These are phyloP conservation scores for Daedaleopsis sinensis DNA, from an alignment of 768 basidiomycete genomes.

Conservation along the genomic window DNA sequence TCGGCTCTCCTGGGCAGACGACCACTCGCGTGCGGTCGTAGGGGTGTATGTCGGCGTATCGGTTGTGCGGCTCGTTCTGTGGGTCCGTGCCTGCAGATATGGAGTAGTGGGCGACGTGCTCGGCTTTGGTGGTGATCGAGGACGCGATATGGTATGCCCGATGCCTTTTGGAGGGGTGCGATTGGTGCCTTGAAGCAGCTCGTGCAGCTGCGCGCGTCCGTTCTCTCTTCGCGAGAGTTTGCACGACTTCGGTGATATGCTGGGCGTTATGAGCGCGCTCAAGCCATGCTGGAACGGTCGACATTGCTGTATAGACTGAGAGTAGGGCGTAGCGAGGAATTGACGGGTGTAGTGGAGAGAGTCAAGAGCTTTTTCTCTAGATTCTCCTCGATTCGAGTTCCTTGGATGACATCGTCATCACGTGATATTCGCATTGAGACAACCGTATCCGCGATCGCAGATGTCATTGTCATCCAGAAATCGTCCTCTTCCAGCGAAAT, in stretches of 20 bases:
- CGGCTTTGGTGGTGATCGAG: slow-evolving; percentile 23
- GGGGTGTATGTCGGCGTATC: slow-evolving; percentile 73
- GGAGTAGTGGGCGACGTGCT: slow-evolving; percentile 54
- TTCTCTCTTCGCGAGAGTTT: slow-evolving; percentile 42
- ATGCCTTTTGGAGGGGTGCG: slow-evolving; percentile 25
- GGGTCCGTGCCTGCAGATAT: slow-evolving; percentile 50
- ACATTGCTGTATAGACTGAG: not conserved
- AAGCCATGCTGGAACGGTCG: slow-evolving; percentile 30
- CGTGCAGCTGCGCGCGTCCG: slow-evolving; percentile 36
- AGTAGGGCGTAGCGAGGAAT: not conserved
- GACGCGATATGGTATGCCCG: slow-evolving; percentile 23
- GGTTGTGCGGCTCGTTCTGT: slow-evolving; percentile 54
- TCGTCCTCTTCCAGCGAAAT: too few relatives aligned
- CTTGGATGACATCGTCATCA: too few relatives aligned
- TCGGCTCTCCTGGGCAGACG: slow-evolving; percentile 34
- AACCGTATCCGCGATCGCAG: too few relatives aligned
- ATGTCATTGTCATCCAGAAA: too few relatives aligned
- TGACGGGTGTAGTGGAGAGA: too few relatives aligned
- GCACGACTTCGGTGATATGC: slow-evolving; percentile 37
- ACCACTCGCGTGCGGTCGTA: slow-evolving; percentile 82
- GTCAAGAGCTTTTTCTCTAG: too few relatives aligned
- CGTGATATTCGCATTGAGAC: too few relatives aligned
- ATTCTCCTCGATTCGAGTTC: too few relatives aligned
- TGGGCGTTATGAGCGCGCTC: slow-evolving; percentile 26
- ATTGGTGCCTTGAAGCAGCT: slow-evolving; percentile 26